Base-by-base conservation (phyloP, 495 filamentous ascomycete genomes). In the Aspergillus sparsus region DNA sequence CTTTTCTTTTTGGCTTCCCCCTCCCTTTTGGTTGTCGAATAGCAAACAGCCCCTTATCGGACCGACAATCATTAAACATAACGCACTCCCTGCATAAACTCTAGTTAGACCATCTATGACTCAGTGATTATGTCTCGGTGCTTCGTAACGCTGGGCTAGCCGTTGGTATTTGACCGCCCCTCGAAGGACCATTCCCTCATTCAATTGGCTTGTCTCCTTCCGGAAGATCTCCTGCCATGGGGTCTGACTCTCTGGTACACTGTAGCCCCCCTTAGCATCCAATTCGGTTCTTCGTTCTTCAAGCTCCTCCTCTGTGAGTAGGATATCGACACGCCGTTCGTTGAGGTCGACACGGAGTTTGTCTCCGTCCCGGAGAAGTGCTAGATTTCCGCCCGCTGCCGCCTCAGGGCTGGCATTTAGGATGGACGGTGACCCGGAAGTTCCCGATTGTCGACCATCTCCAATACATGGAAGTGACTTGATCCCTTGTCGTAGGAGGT, bases 291-390 rank as follows among this genome's bases (percentile, higher is more conserved):
- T 81, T 58, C 92, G 76, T 62, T 77, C 72, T 13, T 74, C 80
- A 60, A 98, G 70, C 70, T 94, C 92, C n/a, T 79, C 74, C 34
- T 79, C 73, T 1, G 71, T 68, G 11, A 86, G 71, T 44, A 83
- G 66, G 32, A 87, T 76, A 61, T 87, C 77, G 0, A 87, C 77
- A 3, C 71, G 75, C 12, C 78, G 76, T 61, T 80, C 80, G 55
- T 72, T 80, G 57, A 85, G 67, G 61, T 87, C 84, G 47, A 87
- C 81, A 7, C 81, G 73, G 15, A 87, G 66, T 49, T 71, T 75
- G 62, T 86, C 83, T 11, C 83, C 83, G 57, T 85, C 77, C 16
- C 68, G 69, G 18, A 85, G 60, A 33, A 86, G 66, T 36, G 75
- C 82, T 16, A 86, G 72, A 35, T 84, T 84, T 9, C 83, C 83